Evolutionary conservation across 2,329 filamentous ascomycete species (phyloP).

Genomic region (Ceratocystis lukuohia): DNA sequence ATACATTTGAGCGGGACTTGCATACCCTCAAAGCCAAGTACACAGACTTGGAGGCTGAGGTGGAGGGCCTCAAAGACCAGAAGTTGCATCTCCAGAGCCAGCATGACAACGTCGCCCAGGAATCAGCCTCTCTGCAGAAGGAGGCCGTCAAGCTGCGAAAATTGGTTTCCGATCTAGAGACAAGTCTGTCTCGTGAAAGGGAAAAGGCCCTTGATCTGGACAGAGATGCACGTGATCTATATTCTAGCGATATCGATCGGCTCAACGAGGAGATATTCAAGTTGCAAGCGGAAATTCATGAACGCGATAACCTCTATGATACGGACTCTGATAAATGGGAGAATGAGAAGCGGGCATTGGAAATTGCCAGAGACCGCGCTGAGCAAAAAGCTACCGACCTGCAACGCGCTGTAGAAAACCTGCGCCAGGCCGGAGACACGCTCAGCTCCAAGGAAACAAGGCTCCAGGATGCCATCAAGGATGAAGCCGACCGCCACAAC

Average conservation of each 20-base stretch:
- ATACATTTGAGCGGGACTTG: slow-evolving; percentile 30
- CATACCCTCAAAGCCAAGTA: slow-evolving; percentile 33
- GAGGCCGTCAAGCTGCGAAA: slow-evolving; percentile 43
- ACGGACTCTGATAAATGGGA: slow-evolving; percentile 63
- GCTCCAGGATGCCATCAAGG: slow-evolving; percentile 54
- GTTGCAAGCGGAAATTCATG: slow-evolving; percentile 50
- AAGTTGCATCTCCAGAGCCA: slow-evolving; percentile 57
- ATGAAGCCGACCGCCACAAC: slow-evolving; percentile 57
- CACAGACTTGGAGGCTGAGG: slow-evolving; percentile 37
- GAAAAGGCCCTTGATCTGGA: slow-evolving; percentile 47
- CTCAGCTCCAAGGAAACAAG: slow-evolving; percentile 54
- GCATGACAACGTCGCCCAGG: slow-evolving; percentile 51
- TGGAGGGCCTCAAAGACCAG: slow-evolving; percentile 47
- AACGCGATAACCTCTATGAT: slow-evolving; percentile 57
- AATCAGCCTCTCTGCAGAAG: slow-evolving; percentile 52
- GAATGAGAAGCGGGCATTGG: slow-evolving; percentile 48
- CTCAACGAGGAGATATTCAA: slow-evolving; percentile 47
- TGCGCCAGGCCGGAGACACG: slow-evolving; percentile 54
- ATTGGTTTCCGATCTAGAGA: slow-evolving; percentile 35
- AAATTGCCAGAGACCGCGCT: slow-evolving; percentile 51
- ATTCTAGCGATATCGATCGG: slow-evolving; percentile 35
- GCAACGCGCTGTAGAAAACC: slow-evolving; percentile 55
- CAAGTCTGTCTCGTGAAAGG: slow-evolving; percentile 39
- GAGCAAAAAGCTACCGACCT: slow-evolving; percentile 55
- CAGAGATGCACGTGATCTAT: slow-evolving; percentile 39